phyloP scores from a whole-genome alignment of 768 basidiomycete species.

The Rhizopogon vulgaris region DNA sequence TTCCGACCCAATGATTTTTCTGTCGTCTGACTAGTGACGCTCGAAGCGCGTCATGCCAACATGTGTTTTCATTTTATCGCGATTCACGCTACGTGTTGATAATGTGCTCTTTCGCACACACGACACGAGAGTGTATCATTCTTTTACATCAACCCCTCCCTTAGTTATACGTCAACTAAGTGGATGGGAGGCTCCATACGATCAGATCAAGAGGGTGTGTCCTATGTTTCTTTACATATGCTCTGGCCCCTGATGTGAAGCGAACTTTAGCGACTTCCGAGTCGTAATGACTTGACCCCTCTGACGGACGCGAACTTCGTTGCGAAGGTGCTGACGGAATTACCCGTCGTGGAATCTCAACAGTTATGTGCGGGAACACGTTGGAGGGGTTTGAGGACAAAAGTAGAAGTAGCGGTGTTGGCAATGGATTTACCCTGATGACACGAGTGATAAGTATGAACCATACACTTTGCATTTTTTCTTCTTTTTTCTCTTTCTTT shows the following conservation, averaged over 20 bases:
- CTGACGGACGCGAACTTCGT: slow-evolving; percentile 86
- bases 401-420: slow-evolving; percentile 46
- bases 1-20: not conserved
- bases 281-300: slow-evolving; percentile 76
- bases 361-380: slow-evolving; percentile 62
- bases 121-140: slow-evolving; percentile 89
- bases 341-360: slow-evolving; percentile 55
- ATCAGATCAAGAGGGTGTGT: slow-evolving; percentile 68
- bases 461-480: not conserved
- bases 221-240: not conserved
- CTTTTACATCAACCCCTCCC: slow-evolving; percentile 56
- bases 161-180: slow-evolving; percentile 72
- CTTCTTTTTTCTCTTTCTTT: no score
- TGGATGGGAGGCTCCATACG: slow-evolving; percentile 91
- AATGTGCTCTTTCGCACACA: slow-evolving; percentile 85
- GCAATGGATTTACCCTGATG: not conserved
- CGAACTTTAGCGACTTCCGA: slow-evolving; percentile 53
- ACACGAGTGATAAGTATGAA: not conserved
- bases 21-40: not conserved
- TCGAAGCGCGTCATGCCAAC: slow-evolving; percentile 92
- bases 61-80: slow-evolving; percentile 83
- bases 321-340: slow-evolving; percentile 57
- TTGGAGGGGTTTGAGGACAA: slow-evolving; percentile 79
- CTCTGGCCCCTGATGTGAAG: not conserved
- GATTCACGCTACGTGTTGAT: slow-evolving; percentile 94